Evolutionary conservation across 768 basidiomycete species (phyloP), one percentile per base, ranked within the genome.

Genomic region (Mrakia blollopis): DNA sequence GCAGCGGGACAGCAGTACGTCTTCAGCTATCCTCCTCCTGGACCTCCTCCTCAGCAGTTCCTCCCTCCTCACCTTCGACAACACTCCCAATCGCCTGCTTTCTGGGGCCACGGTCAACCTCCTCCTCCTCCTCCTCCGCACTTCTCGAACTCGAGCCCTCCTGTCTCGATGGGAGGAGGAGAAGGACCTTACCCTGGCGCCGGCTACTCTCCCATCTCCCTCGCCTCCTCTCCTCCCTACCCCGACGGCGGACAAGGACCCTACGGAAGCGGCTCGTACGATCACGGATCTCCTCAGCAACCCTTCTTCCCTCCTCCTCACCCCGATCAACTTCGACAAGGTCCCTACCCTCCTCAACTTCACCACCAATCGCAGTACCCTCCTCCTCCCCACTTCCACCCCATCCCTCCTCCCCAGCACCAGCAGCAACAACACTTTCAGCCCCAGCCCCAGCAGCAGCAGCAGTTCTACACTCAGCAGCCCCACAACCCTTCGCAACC

Each of bases 91-190:
- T 71, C 70, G 50, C 37, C 67, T 60, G 37, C 52, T 21, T 61
- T 61, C 52, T 41, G 72, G n/a, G 28, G 54, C 23, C 39, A 57
- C 72, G 72, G 57, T 23, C 72, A 57, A 14, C 72, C 60, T 73
- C 57, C 60, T 16, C 37, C 60, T 73, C 57, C 60, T 16, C 37
- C 62, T 60, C 57, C 60, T 18, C 30, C 62, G 35, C 67, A 39
- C 11, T 69, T 39, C 25, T 18, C 67, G 13, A n/a, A n/a, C 67
- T 41, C 35, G 14, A 67, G 32, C 5, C 67, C 41, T n/a, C 67
- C 67, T 8, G 14, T 69, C 14, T 41, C 67, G 39, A 69, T 47
- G 25, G 39, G 39, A 39, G 25, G 30, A 14, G 44, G 44, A 44
- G 67, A 47, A 5, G 39, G 44, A 69, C 44, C 25, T 28, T 39